phyloP scores from a whole-genome alignment of 306 rosid species.

The Begonia masoniana region DNA sequence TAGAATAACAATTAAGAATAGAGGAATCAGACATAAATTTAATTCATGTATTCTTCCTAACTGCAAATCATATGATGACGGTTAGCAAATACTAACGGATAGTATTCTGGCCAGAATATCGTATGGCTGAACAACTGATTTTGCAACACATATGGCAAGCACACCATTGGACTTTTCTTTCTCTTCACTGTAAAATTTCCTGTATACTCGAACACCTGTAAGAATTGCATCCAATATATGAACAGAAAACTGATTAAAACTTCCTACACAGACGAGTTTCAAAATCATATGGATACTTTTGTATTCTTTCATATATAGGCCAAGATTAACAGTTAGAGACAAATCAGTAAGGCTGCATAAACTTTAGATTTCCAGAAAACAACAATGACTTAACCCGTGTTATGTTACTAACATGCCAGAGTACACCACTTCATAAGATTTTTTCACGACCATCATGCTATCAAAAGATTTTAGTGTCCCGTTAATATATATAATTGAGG shows the following conservation, averaged over 20 bases:
- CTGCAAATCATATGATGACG: background rate
- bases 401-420: too few species aligned
- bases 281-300: too few species aligned
- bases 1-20: background rate
- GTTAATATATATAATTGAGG: too few species aligned
- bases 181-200: conserved; percentile 16
- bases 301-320: too few species aligned
- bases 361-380: too few species aligned
- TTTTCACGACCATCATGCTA: too few species aligned
- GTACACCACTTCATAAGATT: too few species aligned
- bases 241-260: background rate
- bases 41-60: background rate
- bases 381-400: too few species aligned
- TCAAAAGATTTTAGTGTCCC: too few species aligned
- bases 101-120: conserved; percentile 7
- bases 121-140: conserved; percentile 8
- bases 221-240: background rate
- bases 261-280: background rate
- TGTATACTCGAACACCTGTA: conserved; percentile 17
- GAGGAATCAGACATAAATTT: background rate
- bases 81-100: conserved; percentile 7
- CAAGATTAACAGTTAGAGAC: too few species aligned
- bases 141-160: conserved; percentile 14
- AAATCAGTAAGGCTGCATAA: background rate
- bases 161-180: conserved; percentile 15